Percentiles rank a stretch among this genome's conserved stretches.
Evolutionary conservation across 208 protist species (phyloP).

Genomic region (Acanthamoeba lenticulata): DNA sequence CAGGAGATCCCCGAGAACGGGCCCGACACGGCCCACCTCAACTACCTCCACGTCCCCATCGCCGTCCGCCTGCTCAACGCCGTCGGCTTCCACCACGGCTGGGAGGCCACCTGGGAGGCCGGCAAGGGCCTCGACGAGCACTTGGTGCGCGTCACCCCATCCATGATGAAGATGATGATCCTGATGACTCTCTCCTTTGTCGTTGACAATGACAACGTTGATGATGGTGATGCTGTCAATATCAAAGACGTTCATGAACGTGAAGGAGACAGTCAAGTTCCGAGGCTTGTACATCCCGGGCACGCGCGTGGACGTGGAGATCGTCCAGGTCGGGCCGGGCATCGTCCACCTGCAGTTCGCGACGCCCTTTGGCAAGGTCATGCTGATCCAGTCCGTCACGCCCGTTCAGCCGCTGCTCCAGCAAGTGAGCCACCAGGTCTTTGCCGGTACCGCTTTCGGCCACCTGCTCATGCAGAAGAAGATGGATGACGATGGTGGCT

Average conservation of each 20-base stretch:
- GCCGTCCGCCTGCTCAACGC: not conserved
- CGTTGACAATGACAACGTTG: no score
- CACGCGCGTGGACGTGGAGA: constrained; percentile 26
- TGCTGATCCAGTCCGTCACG: constrained; percentile 28
- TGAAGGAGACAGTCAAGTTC: not conserved
- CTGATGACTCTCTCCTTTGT: not conserved
- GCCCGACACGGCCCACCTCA: constrained; percentile 65
- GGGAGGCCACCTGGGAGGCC: constrained; percentile 62
- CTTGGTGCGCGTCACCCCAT: constrained; percentile 7
- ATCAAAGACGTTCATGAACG: not conserved
- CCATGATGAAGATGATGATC: no score
- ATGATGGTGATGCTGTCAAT: not conserved
- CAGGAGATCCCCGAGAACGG: constrained; percentile 72
- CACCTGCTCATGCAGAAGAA: no score
- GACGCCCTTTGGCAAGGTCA: constrained; percentile 31
- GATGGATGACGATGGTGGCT: no score
- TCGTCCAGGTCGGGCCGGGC: constrained; percentile 46
- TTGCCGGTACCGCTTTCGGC: not conserved
- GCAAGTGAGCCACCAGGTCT: constrained; percentile 17
- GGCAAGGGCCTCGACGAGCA: constrained; percentile 55
- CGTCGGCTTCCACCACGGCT: constrained; percentile 44
- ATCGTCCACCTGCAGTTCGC: constrained; percentile 68
- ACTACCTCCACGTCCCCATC: constrained; percentile 49
- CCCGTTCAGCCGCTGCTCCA: constrained; percentile 48
- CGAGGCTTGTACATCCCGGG: not conserved